phyloP scores from a whole-genome alignment of 2,329 filamentous ascomycete species.

The Ophiostoma novo-ulmi region DNA sequence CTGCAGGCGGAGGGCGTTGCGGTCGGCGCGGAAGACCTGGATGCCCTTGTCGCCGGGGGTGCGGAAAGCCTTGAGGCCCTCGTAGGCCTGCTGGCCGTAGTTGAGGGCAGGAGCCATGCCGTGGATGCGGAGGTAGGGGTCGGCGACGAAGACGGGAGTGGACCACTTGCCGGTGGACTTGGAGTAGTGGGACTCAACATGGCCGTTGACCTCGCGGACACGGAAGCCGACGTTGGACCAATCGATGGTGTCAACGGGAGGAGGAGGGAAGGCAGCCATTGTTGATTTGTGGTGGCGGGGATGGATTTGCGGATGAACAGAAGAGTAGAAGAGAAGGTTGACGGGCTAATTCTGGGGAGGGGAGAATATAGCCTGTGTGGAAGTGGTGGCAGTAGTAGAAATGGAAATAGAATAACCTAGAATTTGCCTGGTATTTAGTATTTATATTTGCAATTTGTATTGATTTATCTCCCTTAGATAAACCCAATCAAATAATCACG shows the following conservation, averaged over 20 bases:
- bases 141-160: constrained; percentile 68
- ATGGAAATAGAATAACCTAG: constrained; percentile 8
- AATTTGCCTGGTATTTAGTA: neutral
- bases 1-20: constrained; percentile 79
- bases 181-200: constrained; percentile 83
- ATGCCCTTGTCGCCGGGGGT: constrained; percentile 63
- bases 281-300: neutral
- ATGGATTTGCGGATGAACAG: neutral
- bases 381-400: neutral
- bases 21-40: constrained; percentile 79
- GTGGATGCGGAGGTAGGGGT: constrained; percentile 82
- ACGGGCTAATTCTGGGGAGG: neutral
- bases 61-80: constrained; percentile 96
- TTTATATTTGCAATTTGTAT: neutral
- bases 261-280: constrained; percentile 64
- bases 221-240: constrained; percentile 92
- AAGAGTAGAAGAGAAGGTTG: neutral
- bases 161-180: constrained; percentile 71
- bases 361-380: neutral
- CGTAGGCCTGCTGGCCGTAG: constrained; percentile 96
- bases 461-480: neutral
- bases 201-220: constrained; percentile 86
- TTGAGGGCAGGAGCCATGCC: constrained; percentile 94
- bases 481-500: neutral
- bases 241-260: constrained; percentile 77